These are phyloP conservation scores for Ceratocystis smalleyi DNA, from an alignment of 2,329 filamentous ascomycete genomes.

Conservation along the genomic window DNA sequence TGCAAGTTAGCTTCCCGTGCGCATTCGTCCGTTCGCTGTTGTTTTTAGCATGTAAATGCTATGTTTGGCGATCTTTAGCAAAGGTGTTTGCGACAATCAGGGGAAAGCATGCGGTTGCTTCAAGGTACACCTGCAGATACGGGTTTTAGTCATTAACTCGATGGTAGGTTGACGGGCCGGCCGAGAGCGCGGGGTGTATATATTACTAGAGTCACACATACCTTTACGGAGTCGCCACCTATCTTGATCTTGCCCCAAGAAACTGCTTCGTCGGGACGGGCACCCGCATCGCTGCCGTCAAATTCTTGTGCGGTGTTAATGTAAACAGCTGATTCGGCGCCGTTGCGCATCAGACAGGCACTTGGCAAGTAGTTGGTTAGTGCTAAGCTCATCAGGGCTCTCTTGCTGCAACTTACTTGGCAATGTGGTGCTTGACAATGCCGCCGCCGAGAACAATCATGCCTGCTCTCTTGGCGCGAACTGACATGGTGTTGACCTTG, in stretches of 20 bases:
- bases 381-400: neutral
- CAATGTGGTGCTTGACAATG: constrained; percentile 95
- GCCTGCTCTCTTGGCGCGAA: constrained; percentile 71
- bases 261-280: constrained; percentile 86
- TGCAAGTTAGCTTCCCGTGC: neutral
- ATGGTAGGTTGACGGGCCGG: neutral
- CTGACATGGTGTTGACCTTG: constrained; percentile 78
- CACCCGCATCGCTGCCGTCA: constrained; percentile 90
- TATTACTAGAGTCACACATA: constrained; percentile 25
- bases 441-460: constrained; percentile 95
- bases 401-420: constrained; percentile 38
- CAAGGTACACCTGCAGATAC: constrained; percentile 40
- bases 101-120: constrained; percentile 49
- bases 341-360: constrained; percentile 92
- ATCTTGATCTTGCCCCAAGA: constrained; percentile 98
- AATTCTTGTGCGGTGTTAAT: constrained; percentile 97
- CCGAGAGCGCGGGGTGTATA: neutral
- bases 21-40: neutral
- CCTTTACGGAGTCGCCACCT: constrained; percentile 79
- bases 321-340: constrained; percentile 90
- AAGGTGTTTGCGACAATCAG: constrained; percentile 54
- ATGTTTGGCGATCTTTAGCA: constrained; percentile 34
- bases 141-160: neutral
- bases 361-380: neutral
- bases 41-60: neutral